Conservation (phyloP, 2,329 filamentous ascomycete genomes). For the Aspergillus ochraceus region DNA sequence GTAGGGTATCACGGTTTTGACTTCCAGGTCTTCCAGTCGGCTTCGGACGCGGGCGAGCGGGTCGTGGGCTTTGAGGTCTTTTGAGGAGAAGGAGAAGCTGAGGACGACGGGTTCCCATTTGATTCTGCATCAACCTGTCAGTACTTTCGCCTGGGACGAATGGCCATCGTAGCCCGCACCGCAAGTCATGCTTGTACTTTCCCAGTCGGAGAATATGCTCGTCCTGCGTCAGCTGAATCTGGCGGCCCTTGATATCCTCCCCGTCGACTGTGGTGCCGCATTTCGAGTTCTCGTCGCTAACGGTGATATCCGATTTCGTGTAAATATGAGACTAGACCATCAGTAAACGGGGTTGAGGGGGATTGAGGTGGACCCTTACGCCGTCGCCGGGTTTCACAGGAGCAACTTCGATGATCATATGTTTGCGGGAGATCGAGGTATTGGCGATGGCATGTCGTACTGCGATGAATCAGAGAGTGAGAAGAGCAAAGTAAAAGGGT, state of each 20-base stretch:
- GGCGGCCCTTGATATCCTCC: constrained; percentile 64
- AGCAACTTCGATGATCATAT: constrained; percentile 75
- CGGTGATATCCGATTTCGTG: constrained; percentile 66
- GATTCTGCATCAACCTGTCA: constrained; percentile 52
- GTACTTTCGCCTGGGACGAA: not conserved
- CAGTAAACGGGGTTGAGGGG: constrained; percentile 7
- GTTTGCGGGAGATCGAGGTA: constrained; percentile 83
- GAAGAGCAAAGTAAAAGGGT: not conserved
- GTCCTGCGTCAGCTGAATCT: constrained; percentile 56
- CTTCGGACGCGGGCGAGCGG: constrained; percentile 63
- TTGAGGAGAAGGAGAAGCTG: constrained; percentile 73
- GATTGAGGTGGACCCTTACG: constrained; percentile 45
- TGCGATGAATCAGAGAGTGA: constrained; percentile 29
- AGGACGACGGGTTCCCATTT: constrained; percentile 80
- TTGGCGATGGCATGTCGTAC: constrained; percentile 72
- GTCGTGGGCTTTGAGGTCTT: constrained; percentile 65
- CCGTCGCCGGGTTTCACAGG: constrained; percentile 66
- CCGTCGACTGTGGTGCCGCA: constrained; percentile 79
- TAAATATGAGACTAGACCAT: constrained; percentile 58
- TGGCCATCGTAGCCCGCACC: constrained; percentile 26
- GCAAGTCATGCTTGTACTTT: constrained; percentile 59
- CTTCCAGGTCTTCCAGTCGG: constrained; percentile 77
- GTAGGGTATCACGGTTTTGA: constrained; percentile 79
- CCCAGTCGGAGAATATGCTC: constrained; percentile 71
- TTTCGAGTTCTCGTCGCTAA: constrained; percentile 82